Percentiles rank a stretch among this genome's conserved stretches.
Evolutionary conservation across 345 rosid genomes (phyloP).

Genomic region (Acer campestre): DNA sequence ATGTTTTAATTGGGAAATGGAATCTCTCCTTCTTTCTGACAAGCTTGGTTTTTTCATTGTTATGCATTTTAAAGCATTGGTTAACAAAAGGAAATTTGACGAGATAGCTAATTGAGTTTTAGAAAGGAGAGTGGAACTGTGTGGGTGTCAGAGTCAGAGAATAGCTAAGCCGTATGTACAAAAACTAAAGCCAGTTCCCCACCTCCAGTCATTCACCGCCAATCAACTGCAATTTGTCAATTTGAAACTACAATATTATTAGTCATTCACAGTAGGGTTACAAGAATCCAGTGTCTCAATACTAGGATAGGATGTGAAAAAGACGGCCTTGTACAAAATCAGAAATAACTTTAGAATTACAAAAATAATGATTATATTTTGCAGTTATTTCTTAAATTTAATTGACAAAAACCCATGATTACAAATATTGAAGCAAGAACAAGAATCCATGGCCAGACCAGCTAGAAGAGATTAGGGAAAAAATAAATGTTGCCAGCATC

Average conservation of each 20-base stretch:
- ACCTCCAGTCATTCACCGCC: conserved; percentile 32
- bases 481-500: neutral
- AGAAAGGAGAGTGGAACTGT: neutral
- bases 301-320: too few relatives aligned
- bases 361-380: neutral
- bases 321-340: neutral
- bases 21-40: conserved; percentile 21
- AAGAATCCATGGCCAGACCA: neutral
- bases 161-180: conserved; percentile 24
- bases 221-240: conserved; percentile 29
- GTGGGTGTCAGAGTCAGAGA: conserved; percentile 24
- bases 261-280: too few relatives aligned
- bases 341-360: neutral
- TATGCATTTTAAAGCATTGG: too few relatives aligned
- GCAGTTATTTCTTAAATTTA: neutral
- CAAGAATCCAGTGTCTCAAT: too few relatives aligned
- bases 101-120: too few relatives aligned
- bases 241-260: too few relatives aligned
- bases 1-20: conserved; percentile 45
- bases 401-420: neutral
- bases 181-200: conserved; percentile 35
- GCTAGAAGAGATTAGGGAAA: neutral
- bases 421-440: neutral
- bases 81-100: too few relatives aligned
- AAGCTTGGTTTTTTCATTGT: neutral